Conservation (phyloP, 2,329 filamentous ascomycete species). For the Stagonosporopsis vannaccii region DNA sequence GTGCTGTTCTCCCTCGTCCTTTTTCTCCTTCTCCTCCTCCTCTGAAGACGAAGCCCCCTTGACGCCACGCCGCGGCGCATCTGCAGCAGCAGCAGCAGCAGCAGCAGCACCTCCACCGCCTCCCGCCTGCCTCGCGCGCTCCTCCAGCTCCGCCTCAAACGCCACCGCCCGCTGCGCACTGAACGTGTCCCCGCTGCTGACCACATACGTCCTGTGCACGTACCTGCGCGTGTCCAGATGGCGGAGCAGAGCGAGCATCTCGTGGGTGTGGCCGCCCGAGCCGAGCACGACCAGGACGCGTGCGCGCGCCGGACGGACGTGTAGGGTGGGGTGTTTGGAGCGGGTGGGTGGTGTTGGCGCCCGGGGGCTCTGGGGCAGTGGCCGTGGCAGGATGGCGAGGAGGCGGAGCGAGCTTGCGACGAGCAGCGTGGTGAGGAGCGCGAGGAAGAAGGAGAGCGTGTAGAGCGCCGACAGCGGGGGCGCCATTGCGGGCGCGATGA, state of each 20-base stretch:
- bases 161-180: slow-evolving; percentile 69
- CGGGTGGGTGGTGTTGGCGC: slow-evolving; percentile 18
- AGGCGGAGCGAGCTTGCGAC: slow-evolving; percentile 49
- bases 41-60: too few species aligned
- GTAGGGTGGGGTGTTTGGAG: background rate
- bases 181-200: slow-evolving; percentile 77
- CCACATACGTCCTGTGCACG: slow-evolving; percentile 78
- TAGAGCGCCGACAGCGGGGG: slow-evolving; percentile 30
- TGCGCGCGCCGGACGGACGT: slow-evolving; percentile 47
- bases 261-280: slow-evolving; percentile 91
- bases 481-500: slow-evolving; percentile 25
- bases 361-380: slow-evolving; percentile 20
- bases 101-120: slow-evolving; percentile 39
- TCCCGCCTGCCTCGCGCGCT: slow-evolving; percentile 48
- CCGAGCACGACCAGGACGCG: slow-evolving; percentile 85
- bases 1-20: background rate
- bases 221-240: slow-evolving; percentile 57
- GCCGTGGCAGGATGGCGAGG: slow-evolving; percentile 48
- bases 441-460: slow-evolving; percentile 40
- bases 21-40: background rate
- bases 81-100: too few species aligned
- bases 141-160: slow-evolving; percentile 63
- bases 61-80: background rate
- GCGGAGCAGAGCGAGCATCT: slow-evolving; percentile 87
- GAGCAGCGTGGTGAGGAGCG: slow-evolving; percentile 45